phyloP scores from a whole-genome alignment of 768 basidiomycete genomes.

The Coprinopsis sp. region DNA sequence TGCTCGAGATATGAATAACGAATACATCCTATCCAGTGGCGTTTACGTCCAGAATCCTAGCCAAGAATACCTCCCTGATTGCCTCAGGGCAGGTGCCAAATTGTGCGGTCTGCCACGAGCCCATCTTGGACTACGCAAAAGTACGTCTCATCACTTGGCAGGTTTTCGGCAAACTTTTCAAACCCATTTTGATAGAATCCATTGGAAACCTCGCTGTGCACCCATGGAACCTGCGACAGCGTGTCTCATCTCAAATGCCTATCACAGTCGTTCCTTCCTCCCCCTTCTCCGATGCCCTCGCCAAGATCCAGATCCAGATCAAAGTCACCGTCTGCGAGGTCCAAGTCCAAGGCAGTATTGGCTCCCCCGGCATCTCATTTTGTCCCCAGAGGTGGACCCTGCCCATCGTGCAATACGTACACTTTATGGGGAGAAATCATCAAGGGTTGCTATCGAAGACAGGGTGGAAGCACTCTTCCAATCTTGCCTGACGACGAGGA shows the following conservation, averaged over 20 bases:
- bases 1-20: too few relatives aligned
- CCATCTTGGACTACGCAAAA: constrained; percentile 34
- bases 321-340: not conserved
- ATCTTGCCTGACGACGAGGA: constrained; percentile 25
- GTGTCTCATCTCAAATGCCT: constrained; percentile 60
- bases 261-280: constrained; percentile 28
- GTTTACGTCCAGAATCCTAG: constrained; percentile 45
- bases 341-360: not conserved
- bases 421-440: constrained; percentile 69
- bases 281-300: not conserved
- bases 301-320: not conserved
- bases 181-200: constrained; percentile 37
- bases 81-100: constrained; percentile 26
- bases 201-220: constrained; percentile 50
- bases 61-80: constrained; percentile 43
- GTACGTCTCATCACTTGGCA: constrained; percentile 29
- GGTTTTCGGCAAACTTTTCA: not conserved
- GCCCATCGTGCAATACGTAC: constrained; percentile 47
- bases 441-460: constrained; percentile 55
- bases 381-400: constrained; percentile 61
- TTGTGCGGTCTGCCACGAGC: constrained; percentile 47
- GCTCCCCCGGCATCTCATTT: constrained; percentile 23
- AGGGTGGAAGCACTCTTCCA: constrained; percentile 26
- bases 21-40: constrained; percentile 34
- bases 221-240: constrained; percentile 41